Percentiles rank a stretch among this genome's conserved stretches.
phyloP scores from a whole-genome alignment of 192 early-diverging fungal species.

The Backusella liffmaniae region DNA sequence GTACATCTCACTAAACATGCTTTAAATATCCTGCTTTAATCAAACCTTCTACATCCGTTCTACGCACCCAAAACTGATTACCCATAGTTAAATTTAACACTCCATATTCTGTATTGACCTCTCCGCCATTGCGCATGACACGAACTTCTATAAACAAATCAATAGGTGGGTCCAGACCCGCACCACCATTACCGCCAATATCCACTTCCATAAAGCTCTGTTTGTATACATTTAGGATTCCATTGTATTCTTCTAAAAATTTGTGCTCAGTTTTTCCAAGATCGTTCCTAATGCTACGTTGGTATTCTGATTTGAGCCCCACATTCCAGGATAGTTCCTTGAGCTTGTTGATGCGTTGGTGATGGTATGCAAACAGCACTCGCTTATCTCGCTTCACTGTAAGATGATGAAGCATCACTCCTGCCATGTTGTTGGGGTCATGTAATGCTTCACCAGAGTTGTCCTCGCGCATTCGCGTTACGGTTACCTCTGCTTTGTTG shows the following conservation, averaged over 20 bases:
- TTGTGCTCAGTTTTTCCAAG: conserved; percentile 51
- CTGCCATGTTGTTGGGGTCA: conserved; percentile 29
- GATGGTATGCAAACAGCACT: conserved; percentile 87
- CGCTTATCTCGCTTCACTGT: conserved; percentile 80
- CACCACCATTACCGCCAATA: conserved; percentile 64
- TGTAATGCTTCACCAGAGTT: not conserved
- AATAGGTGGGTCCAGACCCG: conserved; percentile 77
- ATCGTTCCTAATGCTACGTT: conserved; percentile 22
- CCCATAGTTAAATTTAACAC: conserved; percentile 72
- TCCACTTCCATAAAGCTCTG: conserved; percentile 66
- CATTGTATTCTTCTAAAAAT: conserved; percentile 65
- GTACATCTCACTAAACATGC: conserved; percentile 49
- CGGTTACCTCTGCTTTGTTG: conserved; percentile 34
- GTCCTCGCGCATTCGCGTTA: conserved; percentile 25
- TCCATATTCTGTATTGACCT: conserved; percentile 87
- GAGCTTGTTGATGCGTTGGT: conserved; percentile 65
- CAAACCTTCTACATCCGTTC: conserved; percentile 88
- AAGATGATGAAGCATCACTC: conserved; percentile 55
- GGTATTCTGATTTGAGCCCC: conserved; percentile 20
- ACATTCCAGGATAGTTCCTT: conserved; percentile 65
- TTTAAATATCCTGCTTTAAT: conserved; percentile 82
- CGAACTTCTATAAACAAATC: conserved; percentile 93
- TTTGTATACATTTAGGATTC: conserved; percentile 66
- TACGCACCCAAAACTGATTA: conserved; percentile 82
- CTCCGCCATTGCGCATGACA: conserved; percentile 85